Percentiles rank a stretch among this genome's conserved stretches.
Evolutionary conservation across 2,329 filamentous ascomycete genomes (phyloP).

Genomic region (Apiospora pterosperma): DNA sequence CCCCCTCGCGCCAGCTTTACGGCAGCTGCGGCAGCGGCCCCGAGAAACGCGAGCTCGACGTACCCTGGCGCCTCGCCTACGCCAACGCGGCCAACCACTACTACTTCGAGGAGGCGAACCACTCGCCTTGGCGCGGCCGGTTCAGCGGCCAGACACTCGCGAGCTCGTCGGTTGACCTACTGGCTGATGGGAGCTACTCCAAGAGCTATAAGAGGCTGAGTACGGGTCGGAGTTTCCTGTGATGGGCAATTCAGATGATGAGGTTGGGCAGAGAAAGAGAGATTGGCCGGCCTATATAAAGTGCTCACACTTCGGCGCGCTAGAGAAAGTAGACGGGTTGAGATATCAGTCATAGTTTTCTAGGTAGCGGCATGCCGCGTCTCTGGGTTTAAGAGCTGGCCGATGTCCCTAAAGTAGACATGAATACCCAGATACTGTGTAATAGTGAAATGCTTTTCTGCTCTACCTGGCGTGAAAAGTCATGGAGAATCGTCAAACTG

Average conservation of each 20-base stretch:
- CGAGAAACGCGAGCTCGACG: slow-evolving; percentile 29
- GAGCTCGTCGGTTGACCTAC: slow-evolving; percentile 8
- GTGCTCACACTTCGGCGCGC: neutral
- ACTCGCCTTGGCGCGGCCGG: slow-evolving; percentile 22
- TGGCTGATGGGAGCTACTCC: slow-evolving; percentile 9
- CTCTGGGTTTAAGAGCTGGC: too few relatives aligned
- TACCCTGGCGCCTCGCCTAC: slow-evolving; percentile 41
- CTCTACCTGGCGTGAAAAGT: neutral
- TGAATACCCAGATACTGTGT: neutral
- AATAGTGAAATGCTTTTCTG: neutral
- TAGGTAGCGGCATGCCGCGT: neutral
- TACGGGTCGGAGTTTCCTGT: slow-evolving; percentile 10
- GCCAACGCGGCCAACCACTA: slow-evolving; percentile 36
- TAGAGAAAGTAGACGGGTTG: neutral
- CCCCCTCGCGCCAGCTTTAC: slow-evolving; percentile 32
- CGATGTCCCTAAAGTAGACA: neutral
- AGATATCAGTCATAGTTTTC: neutral
- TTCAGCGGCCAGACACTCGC: slow-evolving; percentile 12
- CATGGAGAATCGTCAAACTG: neutral
- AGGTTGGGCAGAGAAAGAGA: neutral
- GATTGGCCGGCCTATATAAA: neutral
- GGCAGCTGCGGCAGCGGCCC: slow-evolving; percentile 38
- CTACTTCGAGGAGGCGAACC: slow-evolving; percentile 37
- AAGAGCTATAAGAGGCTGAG: slow-evolving; percentile 23
- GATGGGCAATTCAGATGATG: neutral